phyloP scores from a whole-genome alignment of 257 asterid genomes.

The Linderniella brevidens region DNA sequence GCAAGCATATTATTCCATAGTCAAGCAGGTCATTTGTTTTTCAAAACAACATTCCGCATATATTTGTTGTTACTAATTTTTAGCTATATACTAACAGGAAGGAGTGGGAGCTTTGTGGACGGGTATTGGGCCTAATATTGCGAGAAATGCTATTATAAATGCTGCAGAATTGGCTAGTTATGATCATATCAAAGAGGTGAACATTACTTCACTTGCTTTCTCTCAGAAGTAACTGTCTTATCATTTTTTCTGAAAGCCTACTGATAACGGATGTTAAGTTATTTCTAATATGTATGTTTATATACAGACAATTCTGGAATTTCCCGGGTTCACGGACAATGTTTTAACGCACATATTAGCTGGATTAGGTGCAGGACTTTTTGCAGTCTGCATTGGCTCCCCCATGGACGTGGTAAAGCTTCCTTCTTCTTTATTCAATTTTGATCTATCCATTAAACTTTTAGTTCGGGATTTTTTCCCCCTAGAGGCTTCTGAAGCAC shows the following conservation, averaged over 20 bases:
- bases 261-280: constrained; percentile 3
- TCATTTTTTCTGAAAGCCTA: constrained; percentile 7
- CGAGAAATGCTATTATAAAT: constrained; percentile 74
- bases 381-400: constrained; percentile 91
- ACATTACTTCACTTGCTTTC: not conserved
- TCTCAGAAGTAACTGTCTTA: not conserved
- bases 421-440: constrained; percentile 9
- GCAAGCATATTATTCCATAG: constrained; percentile 67
- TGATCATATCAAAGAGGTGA: constrained; percentile 85
- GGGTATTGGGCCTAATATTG: constrained; percentile 86
- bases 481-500: not conserved
- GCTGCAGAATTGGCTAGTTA: constrained; percentile 95
- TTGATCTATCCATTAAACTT: constrained; percentile 4
- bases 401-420: constrained; percentile 77
- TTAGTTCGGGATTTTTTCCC: not conserved
- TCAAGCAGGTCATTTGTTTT: constrained; percentile 43
- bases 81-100: constrained; percentile 45
- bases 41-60: constrained; percentile 7
- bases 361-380: constrained; percentile 93
- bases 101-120: constrained; percentile 90
- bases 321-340: constrained; percentile 77
- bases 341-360: constrained; percentile 66
- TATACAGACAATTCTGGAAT: constrained; percentile 48
- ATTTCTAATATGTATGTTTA: constrained; percentile 14
- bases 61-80: constrained; percentile 14